phyloP scores from a whole-genome alignment of 2,329 filamentous ascomycete species.

The Aspergillus sp. region DNA sequence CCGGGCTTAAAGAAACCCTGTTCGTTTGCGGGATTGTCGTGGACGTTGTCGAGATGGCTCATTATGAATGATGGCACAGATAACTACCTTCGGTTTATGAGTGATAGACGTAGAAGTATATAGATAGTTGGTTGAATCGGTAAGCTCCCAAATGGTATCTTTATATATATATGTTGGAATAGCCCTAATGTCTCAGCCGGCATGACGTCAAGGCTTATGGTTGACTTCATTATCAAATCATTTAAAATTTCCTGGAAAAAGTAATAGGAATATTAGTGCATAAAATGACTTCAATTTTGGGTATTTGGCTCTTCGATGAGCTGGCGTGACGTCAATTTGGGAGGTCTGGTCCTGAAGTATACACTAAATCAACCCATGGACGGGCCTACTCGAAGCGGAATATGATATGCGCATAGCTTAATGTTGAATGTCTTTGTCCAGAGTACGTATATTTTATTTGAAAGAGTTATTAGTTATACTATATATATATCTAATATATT shows the following conservation, averaged over 20 bases:
- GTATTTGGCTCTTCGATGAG: background rate
- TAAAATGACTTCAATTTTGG: background rate
- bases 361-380: background rate
- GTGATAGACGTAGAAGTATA: background rate
- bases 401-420: background rate
- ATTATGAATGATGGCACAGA: background rate
- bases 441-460: background rate
- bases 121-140: too few relatives aligned
- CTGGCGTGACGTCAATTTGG: background rate
- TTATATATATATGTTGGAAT: background rate
- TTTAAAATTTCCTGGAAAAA: background rate
- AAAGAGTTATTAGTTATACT: background rate
- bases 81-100: background rate
- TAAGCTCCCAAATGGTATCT: too few relatives aligned
- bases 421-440: background rate
- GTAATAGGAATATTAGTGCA: background rate
- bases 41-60: constrained; percentile 2
- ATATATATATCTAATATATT: background rate
- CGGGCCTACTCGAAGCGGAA: background rate
- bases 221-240: constrained; percentile 14
- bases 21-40: background rate
- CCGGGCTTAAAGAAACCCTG: constrained; percentile 7
- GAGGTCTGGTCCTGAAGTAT: background rate
- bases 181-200: background rate
- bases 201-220: constrained; percentile 11